Conservation (phyloP, 148 eudicot genomes). For the Silene conica region DNA sequence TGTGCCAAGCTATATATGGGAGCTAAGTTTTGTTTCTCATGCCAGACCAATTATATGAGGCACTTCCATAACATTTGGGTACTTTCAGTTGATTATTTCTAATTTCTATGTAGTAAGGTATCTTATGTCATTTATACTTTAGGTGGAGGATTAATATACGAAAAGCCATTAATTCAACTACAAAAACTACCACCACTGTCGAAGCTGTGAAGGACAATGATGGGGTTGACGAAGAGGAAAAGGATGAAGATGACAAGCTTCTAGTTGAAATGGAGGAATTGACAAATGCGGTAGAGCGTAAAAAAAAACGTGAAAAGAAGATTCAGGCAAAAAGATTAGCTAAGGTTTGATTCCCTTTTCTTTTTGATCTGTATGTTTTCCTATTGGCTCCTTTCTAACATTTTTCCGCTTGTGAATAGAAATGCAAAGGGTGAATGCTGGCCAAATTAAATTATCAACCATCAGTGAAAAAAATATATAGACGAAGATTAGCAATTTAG, state of each 20-base stretch:
- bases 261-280: constrained; percentile 85
- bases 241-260: constrained; percentile 64
- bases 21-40: not conserved
- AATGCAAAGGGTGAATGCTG: no score
- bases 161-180: constrained; percentile 55
- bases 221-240: constrained; percentile 24
- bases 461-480: no score
- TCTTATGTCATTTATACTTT: not conserved
- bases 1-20: not conserved
- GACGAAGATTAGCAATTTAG: no score
- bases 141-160: constrained; percentile 83
- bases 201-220: constrained; percentile 33
- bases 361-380: not conserved
- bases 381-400: not conserved
- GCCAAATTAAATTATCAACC: no score
- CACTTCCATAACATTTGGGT: not conserved
- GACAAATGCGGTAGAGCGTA: constrained; percentile 63
- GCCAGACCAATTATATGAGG: not conserved
- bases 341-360: constrained; percentile 42
- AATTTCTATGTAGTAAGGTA: not conserved
- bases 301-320: constrained; percentile 73
- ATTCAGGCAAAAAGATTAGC: constrained; percentile 61
- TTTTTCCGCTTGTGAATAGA: not conserved
- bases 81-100: not conserved
- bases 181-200: constrained; percentile 31